Evolutionary conservation across 176 grass and related monocot species (phyloP), one percentile per base, ranked within the genome.

Genomic region (Microstegium vimineum): DNA sequence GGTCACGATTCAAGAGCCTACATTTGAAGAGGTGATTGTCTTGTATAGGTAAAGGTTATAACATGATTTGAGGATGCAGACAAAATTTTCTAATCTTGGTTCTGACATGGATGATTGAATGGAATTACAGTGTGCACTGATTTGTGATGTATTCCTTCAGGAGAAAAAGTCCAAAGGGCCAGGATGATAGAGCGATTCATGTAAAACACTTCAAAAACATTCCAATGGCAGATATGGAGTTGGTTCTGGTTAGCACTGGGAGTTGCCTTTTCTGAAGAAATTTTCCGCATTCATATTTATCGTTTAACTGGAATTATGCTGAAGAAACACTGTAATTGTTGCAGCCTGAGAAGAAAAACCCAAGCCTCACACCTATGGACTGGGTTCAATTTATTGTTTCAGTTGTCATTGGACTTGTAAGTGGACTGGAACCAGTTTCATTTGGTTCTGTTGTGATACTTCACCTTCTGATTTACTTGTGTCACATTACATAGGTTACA

Each of bases 141-240:
- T 40, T 77, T 88, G 25, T 77, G 30, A 66, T 79, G 28, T 35
- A 83, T 83, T 76, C 13, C 52, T 89, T 92, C 81, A 99, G 96
- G 76, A 83, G 83, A 70, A 94, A 86, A 85, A 85, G 89, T 62
- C 63, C 76, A 4, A 91, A 93, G 72, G 81, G 79, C 33, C 82
- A 91, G 71, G 62, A 81, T 52, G 90, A 95, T 37, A 87, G 90
- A 85, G 89, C 89, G 78, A 93, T 99, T 76, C 94, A 91, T 87
- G 87, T 99, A 80, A 99, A 99, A 72, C 96, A 99, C 79, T 95
- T 95, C 85, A 99, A 93, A 89, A 95, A 93, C 85, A 99, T 99
- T 49, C 96, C 91, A n/a, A 99, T 99, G 93, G 96, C 96, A 82
- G 96, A 99, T 83, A 99, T 95, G 96, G 96, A 95, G 84, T 85